phyloP scores from a whole-genome alignment of 2,329 filamentous ascomycete genomes.

The Aspergillus pseudoviridinutans region DNA sequence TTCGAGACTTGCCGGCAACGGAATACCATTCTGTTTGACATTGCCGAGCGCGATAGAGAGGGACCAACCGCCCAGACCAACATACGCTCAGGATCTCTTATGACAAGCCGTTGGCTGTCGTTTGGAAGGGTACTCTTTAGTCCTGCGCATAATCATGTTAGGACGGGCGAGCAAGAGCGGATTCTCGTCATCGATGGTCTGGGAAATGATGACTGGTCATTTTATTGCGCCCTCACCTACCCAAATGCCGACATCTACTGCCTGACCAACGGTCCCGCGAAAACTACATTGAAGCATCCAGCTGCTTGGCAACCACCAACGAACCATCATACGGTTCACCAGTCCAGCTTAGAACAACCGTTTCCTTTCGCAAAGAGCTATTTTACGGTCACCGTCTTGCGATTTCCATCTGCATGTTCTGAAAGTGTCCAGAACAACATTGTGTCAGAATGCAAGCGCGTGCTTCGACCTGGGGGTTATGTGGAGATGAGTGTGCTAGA shows the following conservation, averaged over 20 bases:
- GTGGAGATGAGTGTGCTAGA: slow-evolving; percentile 48
- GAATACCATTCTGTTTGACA: slow-evolving; percentile 34
- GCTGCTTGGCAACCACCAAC: slow-evolving; percentile 40
- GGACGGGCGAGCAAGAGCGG: slow-evolving; percentile 36
- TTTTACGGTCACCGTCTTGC: slow-evolving; percentile 44
- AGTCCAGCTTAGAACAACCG: slow-evolving; percentile 35
- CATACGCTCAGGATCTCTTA: slow-evolving; percentile 47
- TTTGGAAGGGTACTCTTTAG: slow-evolving; percentile 50
- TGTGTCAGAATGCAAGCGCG: slow-evolving; percentile 47
- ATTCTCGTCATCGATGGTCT: slow-evolving; percentile 49
- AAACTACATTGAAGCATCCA: slow-evolving; percentile 33
- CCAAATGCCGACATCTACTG: slow-evolving; percentile 44
- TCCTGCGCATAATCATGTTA: slow-evolving; percentile 45
- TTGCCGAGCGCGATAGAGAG: slow-evolving; percentile 41
- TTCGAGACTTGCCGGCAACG: slow-evolving; percentile 29
- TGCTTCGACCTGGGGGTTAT: slow-evolving; percentile 47
- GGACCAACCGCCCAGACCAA: slow-evolving; percentile 42
- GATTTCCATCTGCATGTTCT: slow-evolving; percentile 45
- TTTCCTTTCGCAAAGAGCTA: slow-evolving; percentile 47
- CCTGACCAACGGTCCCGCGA: slow-evolving; percentile 34
- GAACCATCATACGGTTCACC: slow-evolving; percentile 42
- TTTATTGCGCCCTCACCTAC: slow-evolving; percentile 49
- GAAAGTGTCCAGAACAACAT: slow-evolving; percentile 42
- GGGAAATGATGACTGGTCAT: slow-evolving; percentile 51
- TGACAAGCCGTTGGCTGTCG: slow-evolving; percentile 50